A percentile compares a stretch with the other conserved stretches of the same genome.
These are phyloP conservation scores for Dictyostelium purpureum DNA, from an alignment of 78 protist species.

Conservation along the genomic window DNA sequence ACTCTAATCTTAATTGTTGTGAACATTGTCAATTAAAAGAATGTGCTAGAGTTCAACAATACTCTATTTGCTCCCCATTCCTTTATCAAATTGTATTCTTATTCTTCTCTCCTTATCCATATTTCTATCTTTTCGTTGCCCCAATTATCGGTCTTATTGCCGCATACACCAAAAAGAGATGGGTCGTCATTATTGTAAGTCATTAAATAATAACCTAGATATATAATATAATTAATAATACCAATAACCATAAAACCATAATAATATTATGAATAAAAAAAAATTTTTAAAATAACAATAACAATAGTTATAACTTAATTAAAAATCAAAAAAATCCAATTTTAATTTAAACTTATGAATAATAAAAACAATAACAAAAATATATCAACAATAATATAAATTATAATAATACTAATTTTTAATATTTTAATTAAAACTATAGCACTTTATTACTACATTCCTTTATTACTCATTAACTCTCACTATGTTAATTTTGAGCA, in stretches of 20 bases:
- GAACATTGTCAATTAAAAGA: not conserved
- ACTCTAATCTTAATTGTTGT: too few relatives aligned
- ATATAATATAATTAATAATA: too few relatives aligned
- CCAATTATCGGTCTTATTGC: conserved; percentile 6
- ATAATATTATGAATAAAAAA: not conserved
- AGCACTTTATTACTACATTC: not conserved
- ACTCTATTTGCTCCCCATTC: not conserved
- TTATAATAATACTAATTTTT: too few relatives aligned
- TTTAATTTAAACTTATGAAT: too few relatives aligned
- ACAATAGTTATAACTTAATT: not conserved
- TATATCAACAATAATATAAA: too few relatives aligned
- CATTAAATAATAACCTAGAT: not conserved
- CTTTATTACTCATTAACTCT: not conserved
- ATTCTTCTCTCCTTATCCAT: not conserved
- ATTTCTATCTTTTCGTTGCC: not conserved
- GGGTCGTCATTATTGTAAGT: not conserved
- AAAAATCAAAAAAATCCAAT: too few relatives aligned
- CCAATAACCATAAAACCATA: too few relatives aligned
- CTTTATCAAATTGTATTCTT: not conserved
- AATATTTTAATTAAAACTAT: too few relatives aligned
- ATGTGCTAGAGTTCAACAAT: not conserved
- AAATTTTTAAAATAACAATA: not conserved
- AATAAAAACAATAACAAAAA: too few relatives aligned
- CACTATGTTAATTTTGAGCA: not conserved
- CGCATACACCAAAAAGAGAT: conserved; percentile 6